Evolutionary conservation across 176 grass and related monocot species (phyloP).

Genomic region (Triticum turgidum): DNA sequence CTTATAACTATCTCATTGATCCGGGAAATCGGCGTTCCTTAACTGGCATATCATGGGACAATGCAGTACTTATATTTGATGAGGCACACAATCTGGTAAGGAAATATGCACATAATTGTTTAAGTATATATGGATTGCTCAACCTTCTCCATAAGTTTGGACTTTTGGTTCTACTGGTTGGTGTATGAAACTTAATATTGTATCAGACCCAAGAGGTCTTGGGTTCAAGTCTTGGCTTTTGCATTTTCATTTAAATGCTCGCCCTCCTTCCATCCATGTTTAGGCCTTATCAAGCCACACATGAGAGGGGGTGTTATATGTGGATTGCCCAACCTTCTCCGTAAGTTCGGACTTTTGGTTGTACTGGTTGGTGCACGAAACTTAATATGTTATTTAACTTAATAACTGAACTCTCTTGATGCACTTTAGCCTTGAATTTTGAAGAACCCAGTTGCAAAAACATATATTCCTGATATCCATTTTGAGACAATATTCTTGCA

Average conservation of each 20-base stretch:
- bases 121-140: not conserved
- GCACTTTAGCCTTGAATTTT: conserved; percentile 20
- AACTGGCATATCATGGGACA: conserved; percentile 73
- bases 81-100: conserved; percentile 92
- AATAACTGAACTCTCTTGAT: not conserved
- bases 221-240: not conserved
- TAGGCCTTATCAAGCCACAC: too few species aligned
- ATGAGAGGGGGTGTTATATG: too few species aligned
- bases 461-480: conserved; percentile 4
- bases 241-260: too few species aligned
- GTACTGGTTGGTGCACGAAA: not conserved
- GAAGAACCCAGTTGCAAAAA: not conserved
- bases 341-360: too few species aligned
- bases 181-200: not conserved
- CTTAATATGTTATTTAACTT: not conserved
- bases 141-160: not conserved
- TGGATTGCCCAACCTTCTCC: too few species aligned
- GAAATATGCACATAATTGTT: not conserved
- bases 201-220: not conserved
- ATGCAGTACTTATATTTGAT: conserved; percentile 94
- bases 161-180: not conserved
- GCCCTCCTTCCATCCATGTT: too few species aligned
- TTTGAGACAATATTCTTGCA: not conserved
- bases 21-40: conserved; percentile 83
- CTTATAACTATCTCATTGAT: conserved; percentile 99